Conservation (phyloP, 345 rosid genomes). For the Linum usitatissimum region DNA sequence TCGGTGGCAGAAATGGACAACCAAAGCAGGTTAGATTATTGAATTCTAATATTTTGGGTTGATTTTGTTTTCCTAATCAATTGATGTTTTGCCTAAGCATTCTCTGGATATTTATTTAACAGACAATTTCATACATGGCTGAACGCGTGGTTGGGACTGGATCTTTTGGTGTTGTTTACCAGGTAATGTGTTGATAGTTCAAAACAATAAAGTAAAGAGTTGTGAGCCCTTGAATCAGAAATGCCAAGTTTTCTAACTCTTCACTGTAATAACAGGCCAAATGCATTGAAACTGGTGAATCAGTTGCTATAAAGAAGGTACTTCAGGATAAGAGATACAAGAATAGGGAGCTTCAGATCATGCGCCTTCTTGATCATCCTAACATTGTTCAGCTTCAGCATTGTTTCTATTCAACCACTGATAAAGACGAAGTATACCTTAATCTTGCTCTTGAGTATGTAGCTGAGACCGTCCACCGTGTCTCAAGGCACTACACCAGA, state of each 20-base stretch:
- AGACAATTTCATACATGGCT: constrained; percentile 72
- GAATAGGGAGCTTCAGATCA: constrained; percentile 94
- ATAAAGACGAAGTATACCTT: constrained; percentile 82
- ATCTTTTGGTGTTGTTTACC: constrained; percentile 87
- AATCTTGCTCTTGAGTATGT: constrained; percentile 90
- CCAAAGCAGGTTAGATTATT: constrained; percentile 99
- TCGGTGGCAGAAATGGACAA: constrained; percentile 78
- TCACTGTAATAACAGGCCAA: too few species aligned
- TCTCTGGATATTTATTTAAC: background rate
- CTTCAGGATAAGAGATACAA: constrained; percentile 93
- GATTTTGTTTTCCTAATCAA: constrained; percentile 5
- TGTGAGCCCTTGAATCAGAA: too few species aligned
- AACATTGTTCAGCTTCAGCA: constrained; percentile 76
- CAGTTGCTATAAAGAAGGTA: constrained; percentile 91
- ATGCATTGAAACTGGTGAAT: constrained; percentile 76
- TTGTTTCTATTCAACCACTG: constrained; percentile 85
- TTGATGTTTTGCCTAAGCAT: background rate
- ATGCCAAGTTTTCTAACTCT: too few species aligned
- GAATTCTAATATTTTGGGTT: too few species aligned
- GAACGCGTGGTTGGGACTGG: constrained; percentile 85
- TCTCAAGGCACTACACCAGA: constrained; percentile 65
- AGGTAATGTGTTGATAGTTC: too few species aligned
- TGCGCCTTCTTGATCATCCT: constrained; percentile 78
- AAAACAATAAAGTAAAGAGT: too few species aligned
- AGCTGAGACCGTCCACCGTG: constrained; percentile 83